A percentile compares a stretch with the other conserved stretches of the same genome.
Conservation (phyloP, 108 stramenopile genomes). For the Cyclotella atomus region DNA sequence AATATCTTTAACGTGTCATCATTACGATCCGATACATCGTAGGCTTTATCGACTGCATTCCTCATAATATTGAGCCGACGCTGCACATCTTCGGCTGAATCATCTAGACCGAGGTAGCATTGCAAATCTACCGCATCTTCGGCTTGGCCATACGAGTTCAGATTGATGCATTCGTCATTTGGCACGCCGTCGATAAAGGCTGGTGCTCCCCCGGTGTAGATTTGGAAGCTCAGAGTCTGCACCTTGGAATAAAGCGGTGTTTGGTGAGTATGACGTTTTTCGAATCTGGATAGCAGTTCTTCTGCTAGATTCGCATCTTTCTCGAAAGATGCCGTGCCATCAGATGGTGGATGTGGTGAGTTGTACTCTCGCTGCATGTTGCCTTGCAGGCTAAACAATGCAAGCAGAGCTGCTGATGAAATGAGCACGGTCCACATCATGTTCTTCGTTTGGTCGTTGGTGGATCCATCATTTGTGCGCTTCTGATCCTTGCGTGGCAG, state of each 20-base stretch:
- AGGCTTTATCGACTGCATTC: conserved; percentile 68
- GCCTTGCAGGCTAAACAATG: not conserved
- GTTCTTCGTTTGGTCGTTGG: not conserved
- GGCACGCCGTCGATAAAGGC: conserved; percentile 32
- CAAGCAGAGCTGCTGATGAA: not conserved
- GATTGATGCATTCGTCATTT: conserved; percentile 48
- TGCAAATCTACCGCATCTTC: conserved; percentile 43
- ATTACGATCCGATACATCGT: conserved; percentile 48
- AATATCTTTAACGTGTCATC: conserved; percentile 64
- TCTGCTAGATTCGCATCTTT: conserved; percentile 1
- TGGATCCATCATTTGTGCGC: not conserved
- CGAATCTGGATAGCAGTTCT: conserved; percentile 9
- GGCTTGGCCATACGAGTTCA: conserved; percentile 51
- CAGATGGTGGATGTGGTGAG: too few species aligned
- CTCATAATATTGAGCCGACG: conserved; percentile 61
- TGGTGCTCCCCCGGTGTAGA: conserved; percentile 75
- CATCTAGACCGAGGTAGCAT: conserved; percentile 71
- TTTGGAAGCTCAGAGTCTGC: conserved; percentile 67
- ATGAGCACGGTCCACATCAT: not conserved
- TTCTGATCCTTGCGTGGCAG: not conserved
- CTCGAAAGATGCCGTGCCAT: not conserved
- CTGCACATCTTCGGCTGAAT: conserved; percentile 52
- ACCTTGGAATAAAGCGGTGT: conserved; percentile 46
- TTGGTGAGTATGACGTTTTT: not conserved
- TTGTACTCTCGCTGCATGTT: not conserved